Evolutionary conservation across 179 eudicot species (phyloP), one percentile per base, ranked within the genome.

Genomic region (Pouteria campechiana): DNA sequence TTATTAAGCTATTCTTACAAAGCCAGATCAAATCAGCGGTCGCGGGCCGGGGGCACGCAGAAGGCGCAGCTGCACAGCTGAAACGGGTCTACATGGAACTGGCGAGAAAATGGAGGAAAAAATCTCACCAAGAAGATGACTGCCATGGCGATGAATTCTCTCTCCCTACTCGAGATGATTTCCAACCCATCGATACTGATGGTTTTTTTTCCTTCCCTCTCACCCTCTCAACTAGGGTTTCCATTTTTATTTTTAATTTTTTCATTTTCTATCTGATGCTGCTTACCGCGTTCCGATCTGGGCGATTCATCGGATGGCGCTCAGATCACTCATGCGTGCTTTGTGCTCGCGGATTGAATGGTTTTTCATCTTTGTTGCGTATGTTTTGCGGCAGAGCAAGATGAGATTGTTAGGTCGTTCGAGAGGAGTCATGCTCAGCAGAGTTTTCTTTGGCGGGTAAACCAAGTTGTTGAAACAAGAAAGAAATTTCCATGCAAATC

Each of bases 361-460:
- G 17, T 11, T 18, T 27, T 25, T 10, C 11, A 27, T 8, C 20
- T 17, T 37, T 37, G 13, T 19, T n/a, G 19, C 10, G 14, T 41
- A 27, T 32, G 3, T 25, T 32, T 13, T 47, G 52, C 3, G 21
- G 43, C 86, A 89, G 97, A 89, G 51, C 97, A 89, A 48, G 97
- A 89, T 52, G 89, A 89, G 38, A 31, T 89, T 46, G 79, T 89
- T 36, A 76, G 93, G 54, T 81, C 89, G 24, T 37, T 81, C 15
- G 95, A 89, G 48, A 61, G 32, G 45, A 49, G 45, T 25, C 77
- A 69, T 46, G 76, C 81, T 47, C 77, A 70, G 14, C 97, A 81
- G 28, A 81, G 86, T 57, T 76, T 58, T 28, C 32, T 68, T 13
- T 89, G 95, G 95, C 78, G 82, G 74, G 97, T 89, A 74, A 19